Evolutionary conservation across 73 alveolate species (phyloP), one percentile per base, ranked within the genome.

Genomic region (Stentor roeselii): DNA sequence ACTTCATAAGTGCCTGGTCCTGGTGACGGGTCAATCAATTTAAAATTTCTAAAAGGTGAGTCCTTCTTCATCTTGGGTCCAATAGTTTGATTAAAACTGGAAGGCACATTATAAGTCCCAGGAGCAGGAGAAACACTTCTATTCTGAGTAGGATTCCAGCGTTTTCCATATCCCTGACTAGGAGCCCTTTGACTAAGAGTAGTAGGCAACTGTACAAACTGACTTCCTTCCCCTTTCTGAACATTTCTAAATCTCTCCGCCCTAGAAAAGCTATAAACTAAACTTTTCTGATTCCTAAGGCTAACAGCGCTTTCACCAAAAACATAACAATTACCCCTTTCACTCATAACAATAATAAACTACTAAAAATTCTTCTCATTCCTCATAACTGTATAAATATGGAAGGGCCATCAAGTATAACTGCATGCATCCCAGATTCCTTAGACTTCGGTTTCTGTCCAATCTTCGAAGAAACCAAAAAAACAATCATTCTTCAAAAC

Each of bases 381-480:
- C 6, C 21, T 50, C 67, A 50, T 50, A 50, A 50, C 67, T 50
- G 67, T 50, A 50, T 50, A 50, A 50, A 50, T 50, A 67, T 67
- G 80, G 80, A 67, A 67, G 80, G n/a, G 27, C 37, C 37, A 21
- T 32, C 82, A 67, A 83, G 75, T 61, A 87, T 92, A 15, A 85
- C 91, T 6, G 91, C 88, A 58, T 40, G 91, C 76, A 91, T 93
- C 32, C 95, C 96, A 67, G 93, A 91, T 82, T 78, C 85, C 60
- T 75, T 87, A 37, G 98, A 93, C 84, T 93, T 93, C 83, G 94
- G 92, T 59, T 93, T 89, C 74, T 90, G 93, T 36, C 92, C 93
- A 78, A 94, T 90, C 74, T 77, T 78, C 75, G 86, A 86, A 4
- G 41, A 59, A 1, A 83, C 90, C 58, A 36, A 76, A 42, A 85